Base-by-base conservation (phyloP, 345 rosid species). In the Chamaenerion angustifolium region DNA sequence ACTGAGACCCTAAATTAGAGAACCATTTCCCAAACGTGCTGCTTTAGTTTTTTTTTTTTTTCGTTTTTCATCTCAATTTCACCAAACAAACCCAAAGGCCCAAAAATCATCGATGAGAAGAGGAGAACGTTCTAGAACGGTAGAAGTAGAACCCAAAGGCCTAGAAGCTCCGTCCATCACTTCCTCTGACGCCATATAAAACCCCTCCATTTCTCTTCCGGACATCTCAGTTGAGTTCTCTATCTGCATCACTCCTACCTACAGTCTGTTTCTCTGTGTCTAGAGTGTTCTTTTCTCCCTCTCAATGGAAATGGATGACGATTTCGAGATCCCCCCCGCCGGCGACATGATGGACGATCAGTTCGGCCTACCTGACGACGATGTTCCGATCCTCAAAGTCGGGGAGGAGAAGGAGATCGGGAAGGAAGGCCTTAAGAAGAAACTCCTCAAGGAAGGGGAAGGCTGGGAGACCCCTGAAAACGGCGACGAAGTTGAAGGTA, bases 361-460 rank as follows among this genome's bases (percentile, higher is more conserved):
- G 43, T 40, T 61, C 27, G 72, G 43, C 17, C 4, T 68, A 18
- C 67, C 72, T 5, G 63, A 51, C 40, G 63, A 55, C n/a, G 59
- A 42, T 16, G 61, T 49, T 8, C 61, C 61, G 46, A 19, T 10
- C 55, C 9, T 52, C 37, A 64, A 61, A 59, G 66, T 49, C 23
- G 71, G 70, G 1, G 74, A 70, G 49, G 70, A 70, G 74, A 75
- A 68, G 72, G 80, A 75, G 70, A 68, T 75, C 52, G 76, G 74
- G 12, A 68, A 60, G 46, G 56, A 71, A 43, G 76, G 80, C n/a
- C 55, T 75, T 65, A 75, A 68, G 71, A 71, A 75, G 68, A 75
- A 71, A 68, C 76, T 75, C 47, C 31, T 75, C 16, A 71, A 71
- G 64, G 74, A 60, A 49, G 80, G 80, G 27, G 57, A 49, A 10